Percentiles rank a stretch among this genome's conserved stretches.
Conservation (phyloP, 2,329 filamentous ascomycete genomes). For the Fusarium udum region DNA sequence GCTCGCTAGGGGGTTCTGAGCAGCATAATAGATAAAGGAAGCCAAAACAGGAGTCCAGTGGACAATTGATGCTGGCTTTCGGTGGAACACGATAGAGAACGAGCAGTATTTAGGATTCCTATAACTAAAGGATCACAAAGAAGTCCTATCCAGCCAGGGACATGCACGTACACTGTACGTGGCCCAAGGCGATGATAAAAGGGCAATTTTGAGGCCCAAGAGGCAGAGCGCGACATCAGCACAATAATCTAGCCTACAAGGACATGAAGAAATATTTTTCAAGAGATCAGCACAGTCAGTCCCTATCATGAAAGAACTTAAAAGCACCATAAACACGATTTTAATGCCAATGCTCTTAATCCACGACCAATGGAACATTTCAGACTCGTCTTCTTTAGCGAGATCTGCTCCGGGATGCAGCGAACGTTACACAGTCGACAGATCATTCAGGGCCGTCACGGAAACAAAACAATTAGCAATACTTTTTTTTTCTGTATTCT, state of each 20-base stretch:
- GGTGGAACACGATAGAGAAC: background rate
- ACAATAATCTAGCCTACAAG: background rate
- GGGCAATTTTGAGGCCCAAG: too few species aligned
- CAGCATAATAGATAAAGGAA: background rate
- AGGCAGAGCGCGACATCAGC: too few species aligned
- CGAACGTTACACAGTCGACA: too few species aligned
- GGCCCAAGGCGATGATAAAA: too few species aligned
- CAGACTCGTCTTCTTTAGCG: too few species aligned
- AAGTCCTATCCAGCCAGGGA: too few species aligned
- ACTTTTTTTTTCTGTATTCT: too few species aligned
- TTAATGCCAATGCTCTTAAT: background rate
- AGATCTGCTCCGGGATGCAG: too few species aligned
- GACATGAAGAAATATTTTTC: background rate
- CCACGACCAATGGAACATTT: background rate
- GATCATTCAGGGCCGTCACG: too few species aligned
- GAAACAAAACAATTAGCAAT: too few species aligned
- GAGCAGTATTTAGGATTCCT: background rate
- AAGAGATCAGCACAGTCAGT: fast-evolving
- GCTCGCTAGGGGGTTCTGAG: fast-evolving
- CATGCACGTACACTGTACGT: background rate
- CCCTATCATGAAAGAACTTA: fast-evolving
- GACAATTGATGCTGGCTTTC: background rate
- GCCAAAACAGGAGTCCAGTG: background rate
- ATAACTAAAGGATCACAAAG: fast-evolving
- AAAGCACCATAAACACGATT: background rate